A percentile compares a stretch with the other conserved stretches of the same genome.
Evolutionary conservation across 2,329 filamentous ascomycete genomes (phyloP).

Genomic region (Aspergillus fijiensis): DNA sequence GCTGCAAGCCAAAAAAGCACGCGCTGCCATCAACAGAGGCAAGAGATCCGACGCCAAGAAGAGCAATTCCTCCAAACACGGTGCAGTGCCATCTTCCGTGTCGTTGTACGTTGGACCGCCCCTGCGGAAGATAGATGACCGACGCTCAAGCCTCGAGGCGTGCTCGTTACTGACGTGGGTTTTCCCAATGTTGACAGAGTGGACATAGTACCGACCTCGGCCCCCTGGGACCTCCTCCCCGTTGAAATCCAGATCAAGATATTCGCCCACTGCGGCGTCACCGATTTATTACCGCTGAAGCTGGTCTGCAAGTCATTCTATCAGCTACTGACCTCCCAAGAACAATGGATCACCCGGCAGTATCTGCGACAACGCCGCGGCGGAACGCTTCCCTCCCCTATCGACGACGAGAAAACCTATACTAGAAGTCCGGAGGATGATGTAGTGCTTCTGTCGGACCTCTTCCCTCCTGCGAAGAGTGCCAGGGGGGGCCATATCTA

Average conservation of each 20-base stretch:
- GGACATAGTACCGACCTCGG: slow-evolving; percentile 29
- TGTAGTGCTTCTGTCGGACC: slow-evolving; percentile 44
- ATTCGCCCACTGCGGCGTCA: slow-evolving; percentile 41
- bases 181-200: slow-evolving; percentile 24
- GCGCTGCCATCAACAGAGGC: slow-evolving; percentile 32
- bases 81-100: slow-evolving; percentile 22
- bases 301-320: slow-evolving; percentile 42
- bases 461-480: slow-evolving; percentile 41
- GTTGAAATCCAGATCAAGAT: slow-evolving; percentile 45
- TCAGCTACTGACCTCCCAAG: slow-evolving; percentile 37
- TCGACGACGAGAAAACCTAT: slow-evolving; percentile 36
- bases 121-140: background rate
- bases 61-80: slow-evolving; percentile 24
- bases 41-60: slow-evolving; percentile 30
- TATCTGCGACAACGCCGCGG: slow-evolving; percentile 44
- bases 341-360: slow-evolving; percentile 42
- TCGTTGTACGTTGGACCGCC: slow-evolving; percentile 21
- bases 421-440: slow-evolving; percentile 45
- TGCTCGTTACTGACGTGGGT: slow-evolving; percentile 11
- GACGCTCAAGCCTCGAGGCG: background rate
- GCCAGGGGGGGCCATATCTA: slow-evolving; percentile 40
- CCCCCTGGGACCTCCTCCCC: slow-evolving; percentile 41
- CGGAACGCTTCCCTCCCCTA: slow-evolving; percentile 43
- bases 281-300: slow-evolving; percentile 37
- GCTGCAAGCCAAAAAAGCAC: slow-evolving; percentile 33